A percentile compares a stretch with the other conserved stretches of the same genome.
phyloP scores from a whole-genome alignment of 2,329 filamentous ascomycete genomes.

The Cephalotrichum gorgonifer region DNA sequence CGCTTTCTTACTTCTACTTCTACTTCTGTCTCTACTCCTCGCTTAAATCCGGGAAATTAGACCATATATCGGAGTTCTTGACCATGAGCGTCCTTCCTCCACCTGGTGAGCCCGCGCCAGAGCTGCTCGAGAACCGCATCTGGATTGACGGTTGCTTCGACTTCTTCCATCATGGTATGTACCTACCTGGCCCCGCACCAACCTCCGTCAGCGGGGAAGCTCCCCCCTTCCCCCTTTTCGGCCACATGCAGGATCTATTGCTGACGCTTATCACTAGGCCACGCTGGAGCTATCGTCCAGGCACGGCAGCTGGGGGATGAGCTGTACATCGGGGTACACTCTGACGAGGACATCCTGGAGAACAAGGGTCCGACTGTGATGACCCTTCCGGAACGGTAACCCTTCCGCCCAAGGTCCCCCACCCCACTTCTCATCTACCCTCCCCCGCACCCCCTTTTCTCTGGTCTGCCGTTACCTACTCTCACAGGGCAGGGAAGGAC shows the following conservation, averaged over 20 bases:
- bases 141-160: slow-evolving; percentile 99
- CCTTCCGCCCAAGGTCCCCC: too few relatives aligned
- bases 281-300: slow-evolving; percentile 94
- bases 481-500: too few relatives aligned
- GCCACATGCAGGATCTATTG: not conserved
- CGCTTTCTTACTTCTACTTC: too few relatives aligned
- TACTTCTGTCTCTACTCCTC: too few relatives aligned
- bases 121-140: slow-evolving; percentile 60
- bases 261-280: slow-evolving; percentile 42
- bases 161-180: slow-evolving; percentile 88
- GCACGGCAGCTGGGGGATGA: slow-evolving; percentile 83
- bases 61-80: not conserved
- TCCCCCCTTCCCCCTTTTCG: not conserved
- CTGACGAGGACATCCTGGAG: slow-evolving; percentile 86
- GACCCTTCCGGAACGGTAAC: slow-evolving; percentile 74
- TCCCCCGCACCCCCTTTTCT: too few relatives aligned
- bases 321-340: slow-evolving; percentile 87
- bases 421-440: too few relatives aligned
- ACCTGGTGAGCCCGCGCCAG: slow-evolving; percentile 38
- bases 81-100: slow-evolving; percentile 12
- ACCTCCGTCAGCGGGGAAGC: not conserved
- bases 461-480: too few relatives aligned
- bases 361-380: slow-evolving; percentile 99
- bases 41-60: not conserved
- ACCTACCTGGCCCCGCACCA: not conserved